Evolutionary conservation across 2,329 filamentous ascomycete species (phyloP), one percentile per base, ranked within the genome.

Genomic region (Clonostachys solani): DNA sequence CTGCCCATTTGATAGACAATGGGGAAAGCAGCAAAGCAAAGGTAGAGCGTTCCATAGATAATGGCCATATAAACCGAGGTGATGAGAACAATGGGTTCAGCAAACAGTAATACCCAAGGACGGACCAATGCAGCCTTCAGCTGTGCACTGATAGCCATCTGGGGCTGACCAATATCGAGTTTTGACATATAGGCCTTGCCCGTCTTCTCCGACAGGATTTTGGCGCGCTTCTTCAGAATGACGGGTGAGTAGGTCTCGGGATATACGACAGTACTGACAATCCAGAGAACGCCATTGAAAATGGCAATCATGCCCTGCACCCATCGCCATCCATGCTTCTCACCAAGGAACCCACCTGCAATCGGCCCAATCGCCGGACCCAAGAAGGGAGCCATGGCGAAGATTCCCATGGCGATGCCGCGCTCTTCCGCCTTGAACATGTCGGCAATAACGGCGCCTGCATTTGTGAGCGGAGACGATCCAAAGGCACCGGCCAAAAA

Each of bases 401-500:
- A 87, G 33, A 84, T 57, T 9, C 74, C 73, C 55, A 80, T 77
- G 3, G 83, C 83, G 33, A 76, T 61, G 42, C 81, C 81, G 51
- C 82, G 69, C 51, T 83, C 65, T 0, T 67, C 61, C 5, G 75
- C 73, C 8, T 68, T 57, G 56, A 83, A 85, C 64, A 85, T 77
- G 57, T 86, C 83, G 38, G 81, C 82, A 53, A 86, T 78, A 23
- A 82, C 74, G 54, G 81, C 83, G 4, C 80, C 80, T 2, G 78
- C 75, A 53, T 84, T 84, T 8, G 81, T 83, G 50, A 86, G 63
- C 2, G 81, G 78, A 0, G 80, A 80, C 0, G 80, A 79, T 5
- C 81, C 83, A 54, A 84, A 84, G 9, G 77, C 65, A 37, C 83
- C 82, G 19, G 79, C 78, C 45, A 88, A 77, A 65, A 88, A 88